Conservation (phyloP, 2,329 filamentous ascomycete genomes). For the Cercospora canescens region DNA sequence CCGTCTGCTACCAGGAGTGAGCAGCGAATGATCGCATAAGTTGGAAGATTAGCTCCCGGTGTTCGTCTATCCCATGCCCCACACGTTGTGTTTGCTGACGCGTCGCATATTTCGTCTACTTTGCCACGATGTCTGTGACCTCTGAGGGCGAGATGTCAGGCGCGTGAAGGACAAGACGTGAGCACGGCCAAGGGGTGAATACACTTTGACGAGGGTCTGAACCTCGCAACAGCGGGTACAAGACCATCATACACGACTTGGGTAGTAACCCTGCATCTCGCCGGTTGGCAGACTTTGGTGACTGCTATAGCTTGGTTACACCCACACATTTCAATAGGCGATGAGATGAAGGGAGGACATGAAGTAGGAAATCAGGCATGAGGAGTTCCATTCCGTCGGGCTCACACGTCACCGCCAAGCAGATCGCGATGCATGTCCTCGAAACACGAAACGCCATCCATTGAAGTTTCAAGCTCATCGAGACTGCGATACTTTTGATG, state of each 20-base stretch:
- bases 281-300: not conserved
- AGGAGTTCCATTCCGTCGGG: not conserved
- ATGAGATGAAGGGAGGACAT: not conserved
- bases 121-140: not conserved
- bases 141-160: not conserved
- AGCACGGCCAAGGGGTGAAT: not conserved
- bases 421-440: not conserved
- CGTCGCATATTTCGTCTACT: not conserved
- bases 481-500: not conserved
- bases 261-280: not conserved
- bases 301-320: not conserved
- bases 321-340: not conserved
- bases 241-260: not conserved
- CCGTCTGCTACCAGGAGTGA: not conserved
- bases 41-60: constrained; percentile 5
- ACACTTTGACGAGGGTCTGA: not conserved
- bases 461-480: not conserved
- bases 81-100: constrained; percentile 8
- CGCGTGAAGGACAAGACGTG: not conserved
- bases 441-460: not conserved
- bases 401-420: not conserved
- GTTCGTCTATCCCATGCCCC: constrained; percentile 1
- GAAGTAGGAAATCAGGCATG: not conserved
- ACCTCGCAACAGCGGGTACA: not conserved
- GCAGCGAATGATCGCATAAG: constrained; percentile 9